A percentile compares a stretch with the other conserved stretches of the same genome.
Conservation (phyloP, 164 flowering plant species). For the Macadamia integrifolia region DNA sequence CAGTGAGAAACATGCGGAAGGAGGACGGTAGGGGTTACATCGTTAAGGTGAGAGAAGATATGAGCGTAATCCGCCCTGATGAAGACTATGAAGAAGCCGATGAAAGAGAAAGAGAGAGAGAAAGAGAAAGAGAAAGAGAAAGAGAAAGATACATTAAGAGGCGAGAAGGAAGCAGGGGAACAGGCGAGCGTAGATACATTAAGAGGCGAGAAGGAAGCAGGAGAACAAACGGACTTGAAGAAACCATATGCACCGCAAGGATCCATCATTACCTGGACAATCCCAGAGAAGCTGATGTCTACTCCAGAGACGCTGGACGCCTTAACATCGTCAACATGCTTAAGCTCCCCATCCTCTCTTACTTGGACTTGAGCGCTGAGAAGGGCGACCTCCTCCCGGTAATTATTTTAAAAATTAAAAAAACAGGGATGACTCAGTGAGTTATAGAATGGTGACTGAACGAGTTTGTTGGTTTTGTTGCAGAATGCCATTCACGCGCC, state of each 20-base stretch:
- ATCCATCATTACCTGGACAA: constrained; percentile 23
- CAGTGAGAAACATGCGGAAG: constrained; percentile 20
- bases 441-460: too few relatives aligned
- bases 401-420: not conserved
- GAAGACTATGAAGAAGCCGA: constrained; percentile 15
- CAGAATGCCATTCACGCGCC: constrained; percentile 37
- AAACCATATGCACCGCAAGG: constrained; percentile 32
- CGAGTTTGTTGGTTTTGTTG: not conserved
- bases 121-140: too few relatives aligned
- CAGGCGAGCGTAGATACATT: too few relatives aligned
- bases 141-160: too few relatives aligned
- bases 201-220: not conserved
- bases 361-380: constrained; percentile 39
- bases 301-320: constrained; percentile 27
- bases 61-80: constrained; percentile 23
- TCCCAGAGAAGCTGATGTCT: constrained; percentile 20
- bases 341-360: constrained; percentile 36
- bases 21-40: constrained; percentile 23
- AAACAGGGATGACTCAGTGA: too few relatives aligned
- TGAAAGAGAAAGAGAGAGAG: too few relatives aligned
- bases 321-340: constrained; percentile 21
- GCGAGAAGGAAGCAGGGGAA: too few relatives aligned
- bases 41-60: constrained; percentile 19
- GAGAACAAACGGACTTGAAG: constrained; percentile 31
- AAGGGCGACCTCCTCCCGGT: constrained; percentile 34